Evolutionary conservation across 2,329 filamentous ascomycete genomes (phyloP), one percentile per base, ranked within the genome.

Genomic region (Colletotrichum somersetense): DNA sequence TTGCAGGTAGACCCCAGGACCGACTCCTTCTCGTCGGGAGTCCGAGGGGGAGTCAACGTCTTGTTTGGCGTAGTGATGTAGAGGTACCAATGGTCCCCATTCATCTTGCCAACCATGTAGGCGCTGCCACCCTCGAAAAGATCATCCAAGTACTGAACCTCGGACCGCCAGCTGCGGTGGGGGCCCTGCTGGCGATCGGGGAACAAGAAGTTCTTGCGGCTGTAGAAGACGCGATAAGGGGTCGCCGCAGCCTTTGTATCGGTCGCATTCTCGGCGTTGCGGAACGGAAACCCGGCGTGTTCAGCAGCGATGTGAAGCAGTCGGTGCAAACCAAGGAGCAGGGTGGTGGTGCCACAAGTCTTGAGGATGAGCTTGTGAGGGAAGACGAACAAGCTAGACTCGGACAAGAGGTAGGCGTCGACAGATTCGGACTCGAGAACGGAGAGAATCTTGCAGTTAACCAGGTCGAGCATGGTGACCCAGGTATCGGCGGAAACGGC

Each of bases 51-150:
- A 0, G 95, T 97, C 75, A 97, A 86, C 66, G 89, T 86, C 59
- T 89, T 91, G 80, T 92, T 91, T 23, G 96, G 96, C 63, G 94
- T 94, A 16, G 96, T 98, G 78, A 98, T 91, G 85, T 99, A 99
- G 67, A 99, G 86, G 81, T 98, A 98, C 96, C 96, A 99, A 78
- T 99, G 96, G 82, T 99, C 96, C 71, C 96, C 96, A 77, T 99
- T 99, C 96, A 98, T 98, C 85, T 98, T 98, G 79, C 96, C 96
- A 75, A 99, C 97, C 95, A 98, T 97, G 83, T 99, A 99, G 62
- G 96, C 96, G 82, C 96, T 98, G 67, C 96, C 96, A 68, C 93
- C 92, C 73, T 93, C 87, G 80, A 99, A 98, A 82, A 95, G 93
- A 80, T 93, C 92, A 83, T 99, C 96, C 74, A 99, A 88, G 77